Evolutionary conservation across 768 basidiomycete species (phyloP), one percentile per base, ranked within the genome.

Genomic region (Strobilomyces confusus): DNA sequence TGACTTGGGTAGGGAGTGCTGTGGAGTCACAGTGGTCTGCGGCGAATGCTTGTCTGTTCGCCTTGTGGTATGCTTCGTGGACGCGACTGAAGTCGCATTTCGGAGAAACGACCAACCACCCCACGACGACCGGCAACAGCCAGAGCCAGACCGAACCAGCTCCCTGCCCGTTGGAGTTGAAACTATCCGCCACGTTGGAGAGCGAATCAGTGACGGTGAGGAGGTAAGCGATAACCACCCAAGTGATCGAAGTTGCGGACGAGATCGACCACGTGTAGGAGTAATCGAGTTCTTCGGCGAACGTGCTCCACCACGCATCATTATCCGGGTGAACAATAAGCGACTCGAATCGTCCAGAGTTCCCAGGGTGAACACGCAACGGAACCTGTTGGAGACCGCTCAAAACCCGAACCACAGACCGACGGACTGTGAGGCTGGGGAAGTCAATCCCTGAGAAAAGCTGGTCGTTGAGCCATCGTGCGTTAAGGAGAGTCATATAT

Each of bases 181-280:
- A 57, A 17, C 61, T 36, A 5, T 57, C 51, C 11, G 26, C 34
- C 3, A 69, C 44, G 29, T 44, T 60, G 25, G 52, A 55, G 42
- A 59, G 48, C 17, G 61, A 64, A 37, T 58, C 51, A 3, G 47
- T 33, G 22, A 64, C 59, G 3, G 53, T 63, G 11, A 63, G 47
- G 22, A 64, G 25, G 50, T 77, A 78, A 1, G 78, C 76, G 7
- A 78, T 60, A 34, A 75, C 52, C 3, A 78, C 77, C 76, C 76
- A 80, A 1, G 60, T 56, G 17, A 79, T 75, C 1, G 73, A 73
- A 9, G 69, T 65, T 1, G 62, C 70, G 8, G 75, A 69, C 9
- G 77, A 60, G 25, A 75, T 65, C 0, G 72, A 67, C 76, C 75
- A 77, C 12, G 69, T 72, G 26, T 74, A 68, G 0, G 65, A 67